These are phyloP conservation scores for Nigrospora osmanthi DNA, from an alignment of 2,329 filamentous ascomycete genomes.

Conservation along the genomic window DNA sequence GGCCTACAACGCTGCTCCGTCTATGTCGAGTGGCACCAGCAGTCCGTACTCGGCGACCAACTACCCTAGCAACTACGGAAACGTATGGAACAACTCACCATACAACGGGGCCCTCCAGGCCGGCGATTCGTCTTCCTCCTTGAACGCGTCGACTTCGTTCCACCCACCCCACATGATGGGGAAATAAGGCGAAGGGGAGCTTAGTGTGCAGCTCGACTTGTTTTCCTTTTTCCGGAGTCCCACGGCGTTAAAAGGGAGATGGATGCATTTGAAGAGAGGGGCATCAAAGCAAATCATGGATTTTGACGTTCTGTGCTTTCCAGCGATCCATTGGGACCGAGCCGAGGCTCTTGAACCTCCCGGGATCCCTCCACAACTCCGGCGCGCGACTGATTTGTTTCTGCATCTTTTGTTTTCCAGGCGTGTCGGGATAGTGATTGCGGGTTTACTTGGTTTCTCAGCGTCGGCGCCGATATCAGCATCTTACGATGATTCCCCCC, in stretches of 20 bases:
- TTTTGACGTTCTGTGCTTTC: background rate
- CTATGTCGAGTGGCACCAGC: slow-evolving; percentile 11
- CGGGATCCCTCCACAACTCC: too few relatives aligned
- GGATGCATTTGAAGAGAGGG: background rate
- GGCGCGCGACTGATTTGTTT: slow-evolving; percentile 7
- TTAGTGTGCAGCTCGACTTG: background rate
- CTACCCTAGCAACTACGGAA: slow-evolving; percentile 12
- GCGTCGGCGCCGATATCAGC: slow-evolving; percentile 20
- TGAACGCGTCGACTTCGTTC: background rate
- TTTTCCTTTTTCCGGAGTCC: background rate
- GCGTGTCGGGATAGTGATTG: slow-evolving; percentile 12
- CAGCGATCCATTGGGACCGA: too few relatives aligned
- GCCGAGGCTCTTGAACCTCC: too few relatives aligned
- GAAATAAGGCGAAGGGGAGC: background rate
- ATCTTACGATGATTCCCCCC: slow-evolving; percentile 16
- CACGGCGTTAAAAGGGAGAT: too few relatives aligned
- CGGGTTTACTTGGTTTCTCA: slow-evolving; percentile 14
- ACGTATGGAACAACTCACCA: slow-evolving; percentile 15
- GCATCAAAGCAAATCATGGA: slow-evolving; percentile 1
- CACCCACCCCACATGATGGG: slow-evolving; percentile 2
- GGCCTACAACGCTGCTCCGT: slow-evolving; percentile 10
- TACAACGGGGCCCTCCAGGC: slow-evolving; percentile 17
- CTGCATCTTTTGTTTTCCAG: slow-evolving; percentile 20
- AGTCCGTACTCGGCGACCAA: slow-evolving; percentile 12
- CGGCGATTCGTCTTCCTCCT: background rate